Evolutionary conservation across 2,329 filamentous ascomycete genomes (phyloP).

Genomic region (Sporothrix sp.): DNA sequence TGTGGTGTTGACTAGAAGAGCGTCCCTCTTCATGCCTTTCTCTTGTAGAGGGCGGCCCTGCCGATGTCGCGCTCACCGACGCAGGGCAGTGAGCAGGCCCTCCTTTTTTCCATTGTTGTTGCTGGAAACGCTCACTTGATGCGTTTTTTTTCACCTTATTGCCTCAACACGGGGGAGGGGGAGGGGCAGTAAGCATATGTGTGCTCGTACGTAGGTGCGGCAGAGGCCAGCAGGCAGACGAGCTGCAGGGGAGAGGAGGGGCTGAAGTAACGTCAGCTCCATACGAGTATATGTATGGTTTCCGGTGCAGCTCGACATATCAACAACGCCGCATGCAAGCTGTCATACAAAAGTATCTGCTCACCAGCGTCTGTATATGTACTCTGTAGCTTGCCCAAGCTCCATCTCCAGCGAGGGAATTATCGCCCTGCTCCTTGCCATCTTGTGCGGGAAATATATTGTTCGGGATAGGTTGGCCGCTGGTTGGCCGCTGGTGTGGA

Average conservation of each 20-base stretch:
- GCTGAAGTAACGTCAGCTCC: neutral
- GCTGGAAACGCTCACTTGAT: slow-evolving; percentile 1
- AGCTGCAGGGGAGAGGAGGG: neutral
- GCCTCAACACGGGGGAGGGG: slow-evolving; percentile 1
- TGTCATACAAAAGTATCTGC: too few relatives aligned
- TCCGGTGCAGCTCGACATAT: too few relatives aligned
- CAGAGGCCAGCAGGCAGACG: neutral
- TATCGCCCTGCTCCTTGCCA: neutral
- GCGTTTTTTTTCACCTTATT: slow-evolving; percentile 6
- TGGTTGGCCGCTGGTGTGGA: slow-evolving; percentile 10
- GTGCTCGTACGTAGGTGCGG: too few relatives aligned
- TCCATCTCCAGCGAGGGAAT: slow-evolving; percentile 5
- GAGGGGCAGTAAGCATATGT: neutral
- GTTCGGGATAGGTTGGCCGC: slow-evolving; percentile 11
- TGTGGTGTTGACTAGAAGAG: too few relatives aligned
- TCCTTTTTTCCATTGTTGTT: neutral
- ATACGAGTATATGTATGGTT: neutral
- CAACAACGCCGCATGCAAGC: too few relatives aligned
- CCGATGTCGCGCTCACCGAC: neutral
- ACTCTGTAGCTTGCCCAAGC: neutral
- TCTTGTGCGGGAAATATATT: slow-evolving; percentile 11
- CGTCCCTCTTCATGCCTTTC: too few relatives aligned
- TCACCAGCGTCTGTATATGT: neutral
- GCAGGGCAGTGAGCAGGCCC: neutral
- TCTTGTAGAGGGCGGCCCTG: neutral